A percentile compares a stretch with the other conserved stretches of the same genome.
Conservation (phyloP, 2,329 filamentous ascomycete species). For the Talaromyces rugulosus region DNA sequence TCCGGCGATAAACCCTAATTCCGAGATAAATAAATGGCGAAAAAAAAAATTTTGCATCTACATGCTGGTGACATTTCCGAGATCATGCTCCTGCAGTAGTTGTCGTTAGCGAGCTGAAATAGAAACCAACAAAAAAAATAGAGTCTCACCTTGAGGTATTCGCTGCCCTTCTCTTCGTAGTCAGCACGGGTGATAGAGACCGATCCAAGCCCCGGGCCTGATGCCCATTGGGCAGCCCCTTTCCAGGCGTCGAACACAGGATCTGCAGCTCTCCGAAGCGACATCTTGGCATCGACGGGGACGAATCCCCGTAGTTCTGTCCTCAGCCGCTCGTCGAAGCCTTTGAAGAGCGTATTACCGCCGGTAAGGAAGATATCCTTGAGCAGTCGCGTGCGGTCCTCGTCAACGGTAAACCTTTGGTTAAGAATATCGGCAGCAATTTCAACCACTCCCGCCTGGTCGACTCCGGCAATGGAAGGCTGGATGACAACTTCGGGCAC, state of each 20-base stretch:
- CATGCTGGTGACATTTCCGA: slow-evolving; percentile 28
- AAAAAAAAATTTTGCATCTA: not conserved
- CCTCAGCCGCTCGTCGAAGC: slow-evolving; percentile 77
- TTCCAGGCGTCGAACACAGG: slow-evolving; percentile 86
- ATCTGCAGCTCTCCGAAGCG: slow-evolving; percentile 69
- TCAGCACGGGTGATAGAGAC: slow-evolving; percentile 74
- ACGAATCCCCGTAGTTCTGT: slow-evolving; percentile 69
- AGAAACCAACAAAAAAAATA: not conserved
- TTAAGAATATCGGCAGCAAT: slow-evolving; percentile 86
- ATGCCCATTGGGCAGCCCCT: slow-evolving; percentile 82
- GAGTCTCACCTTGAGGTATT: slow-evolving; percentile 74
- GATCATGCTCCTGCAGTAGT: slow-evolving; percentile 30
- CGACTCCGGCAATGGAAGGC: slow-evolving; percentile 82
- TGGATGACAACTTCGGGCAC: slow-evolving; percentile 93
- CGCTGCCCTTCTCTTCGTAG: slow-evolving; percentile 84
- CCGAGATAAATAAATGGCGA: not conserved
- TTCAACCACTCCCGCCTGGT: slow-evolving; percentile 90
- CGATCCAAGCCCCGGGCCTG: slow-evolving; percentile 52
- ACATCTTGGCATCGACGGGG: slow-evolving; percentile 63
- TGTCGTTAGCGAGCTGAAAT: slow-evolving; percentile 12
- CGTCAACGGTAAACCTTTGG: slow-evolving; percentile 62
- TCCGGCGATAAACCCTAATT: not conserved
- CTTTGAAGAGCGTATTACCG: slow-evolving; percentile 81
- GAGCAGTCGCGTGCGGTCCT: slow-evolving; percentile 65
- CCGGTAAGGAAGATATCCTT: slow-evolving; percentile 90